A percentile compares a stretch with the other conserved stretches of the same genome.
These are phyloP conservation scores for Barbatosphaeria neglecta DNA, from an alignment of 495 filamentous ascomycete species.

Conservation along the genomic window DNA sequence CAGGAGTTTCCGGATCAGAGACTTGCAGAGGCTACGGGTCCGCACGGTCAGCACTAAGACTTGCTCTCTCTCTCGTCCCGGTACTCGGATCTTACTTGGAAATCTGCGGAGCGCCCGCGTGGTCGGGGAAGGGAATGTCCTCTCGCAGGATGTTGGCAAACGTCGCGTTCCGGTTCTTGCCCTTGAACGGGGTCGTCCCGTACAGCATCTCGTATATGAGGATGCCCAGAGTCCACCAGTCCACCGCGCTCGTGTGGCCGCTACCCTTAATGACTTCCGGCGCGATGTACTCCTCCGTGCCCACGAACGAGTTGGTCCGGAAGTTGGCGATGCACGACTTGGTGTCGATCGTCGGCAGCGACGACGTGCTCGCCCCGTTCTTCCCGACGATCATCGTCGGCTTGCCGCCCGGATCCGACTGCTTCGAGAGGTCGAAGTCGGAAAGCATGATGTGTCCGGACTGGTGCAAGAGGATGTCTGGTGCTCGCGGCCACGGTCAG, in stretches of 20 bases:
- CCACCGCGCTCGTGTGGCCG: slow-evolving; percentile 93
- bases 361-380: slow-evolving; percentile 64
- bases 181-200: slow-evolving; percentile 97
- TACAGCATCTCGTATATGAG: slow-evolving; percentile 99
- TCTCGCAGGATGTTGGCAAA: slow-evolving; percentile 96
- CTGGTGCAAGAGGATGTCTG: slow-evolving; percentile 95
- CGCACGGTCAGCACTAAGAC: slow-evolving; percentile 1
- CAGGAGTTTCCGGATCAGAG: slow-evolving; percentile 86
- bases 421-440: slow-evolving; percentile 96
- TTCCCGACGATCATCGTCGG: slow-evolving; percentile 94
- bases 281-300: slow-evolving; percentile 97
- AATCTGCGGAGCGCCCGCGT: slow-evolving; percentile 68
- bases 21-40: slow-evolving; percentile 78
- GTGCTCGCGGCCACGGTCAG: too few relatives aligned
- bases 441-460: slow-evolving; percentile 99
- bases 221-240: slow-evolving; percentile 98
- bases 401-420: slow-evolving; percentile 90
- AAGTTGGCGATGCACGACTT: slow-evolving; percentile 98
- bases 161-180: slow-evolving; percentile 95
- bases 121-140: slow-evolving; percentile 89
- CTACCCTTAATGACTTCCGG: slow-evolving; percentile 98
- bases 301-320: slow-evolving; percentile 95
- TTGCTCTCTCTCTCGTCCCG: background rate
- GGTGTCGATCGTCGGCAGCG: slow-evolving; percentile 89
- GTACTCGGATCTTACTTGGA: slow-evolving; percentile 58